Percentiles rank a stretch among this genome's conserved stretches.
Evolutionary conservation across 1,284 basidiomycete species (phyloP).

Genomic region (Cryptococcus deneoformans): DNA sequence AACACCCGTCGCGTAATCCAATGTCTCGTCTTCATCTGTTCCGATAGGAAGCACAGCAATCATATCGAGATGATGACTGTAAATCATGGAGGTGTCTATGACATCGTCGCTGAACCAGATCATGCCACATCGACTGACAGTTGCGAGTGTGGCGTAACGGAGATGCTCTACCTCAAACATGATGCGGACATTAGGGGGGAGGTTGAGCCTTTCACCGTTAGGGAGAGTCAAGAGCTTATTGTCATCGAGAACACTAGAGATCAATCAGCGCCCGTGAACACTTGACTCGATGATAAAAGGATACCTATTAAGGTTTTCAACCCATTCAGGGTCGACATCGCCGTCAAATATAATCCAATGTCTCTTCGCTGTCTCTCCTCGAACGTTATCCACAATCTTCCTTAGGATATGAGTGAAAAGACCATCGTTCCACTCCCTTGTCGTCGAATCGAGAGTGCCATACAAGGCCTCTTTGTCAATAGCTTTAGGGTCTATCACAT

Average conservation of each 20-base stretch:
- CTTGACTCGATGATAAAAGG: slow-evolving; percentile 23
- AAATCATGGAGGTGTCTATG: slow-evolving; percentile 88
- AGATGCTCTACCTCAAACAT: slow-evolving; percentile 99
- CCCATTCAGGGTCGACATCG: slow-evolving; percentile 99
- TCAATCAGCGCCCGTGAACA: slow-evolving; percentile 1
- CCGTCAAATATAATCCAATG: slow-evolving; percentile 99
- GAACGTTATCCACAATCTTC: slow-evolving; percentile 97
- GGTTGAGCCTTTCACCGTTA: slow-evolving; percentile 96
- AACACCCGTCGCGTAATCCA: slow-evolving; percentile 55
- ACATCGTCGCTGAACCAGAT: slow-evolving; percentile 99
- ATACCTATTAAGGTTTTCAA: slow-evolving; percentile 97
- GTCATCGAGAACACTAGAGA: slow-evolving; percentile 87
- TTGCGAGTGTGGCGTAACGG: slow-evolving; percentile 94
- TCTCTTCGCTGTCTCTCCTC: slow-evolving; percentile 92
- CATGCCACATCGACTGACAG: slow-evolving; percentile 99
- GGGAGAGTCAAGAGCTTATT: slow-evolving; percentile 97
- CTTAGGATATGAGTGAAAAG: slow-evolving; percentile 97
- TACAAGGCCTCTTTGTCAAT: slow-evolving; percentile 99
- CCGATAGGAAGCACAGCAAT: slow-evolving; percentile 77
- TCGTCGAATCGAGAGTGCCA: slow-evolving; percentile 94
- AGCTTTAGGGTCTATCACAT: slow-evolving; percentile 99
- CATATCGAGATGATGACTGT: slow-evolving; percentile 79
- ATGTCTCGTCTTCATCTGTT: slow-evolving; percentile 79
- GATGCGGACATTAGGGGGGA: slow-evolving; percentile 95
- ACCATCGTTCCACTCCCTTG: slow-evolving; percentile 99